phyloP scores from a whole-genome alignment of 352 stramenopile species.

The Globisporangium spinosum region DNA sequence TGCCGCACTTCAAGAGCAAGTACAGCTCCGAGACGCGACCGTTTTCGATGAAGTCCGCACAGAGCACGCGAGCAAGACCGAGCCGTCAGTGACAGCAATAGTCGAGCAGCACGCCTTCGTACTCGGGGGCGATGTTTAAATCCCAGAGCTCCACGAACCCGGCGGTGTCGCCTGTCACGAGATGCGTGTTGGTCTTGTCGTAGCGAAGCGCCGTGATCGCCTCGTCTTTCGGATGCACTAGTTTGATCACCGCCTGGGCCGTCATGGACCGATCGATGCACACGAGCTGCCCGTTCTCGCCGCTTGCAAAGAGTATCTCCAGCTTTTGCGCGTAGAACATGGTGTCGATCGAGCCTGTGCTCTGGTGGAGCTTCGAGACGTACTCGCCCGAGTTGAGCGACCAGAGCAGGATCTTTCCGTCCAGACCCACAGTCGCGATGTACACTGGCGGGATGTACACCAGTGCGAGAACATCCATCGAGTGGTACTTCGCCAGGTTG shows the following conservation, averaged over 20 bases:
- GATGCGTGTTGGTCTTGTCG: conserved; percentile 57
- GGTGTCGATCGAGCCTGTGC: conserved; percentile 53
- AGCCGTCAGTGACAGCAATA: conserved; percentile 55
- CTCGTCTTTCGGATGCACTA: conserved; percentile 36
- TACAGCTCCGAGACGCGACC: conserved; percentile 53
- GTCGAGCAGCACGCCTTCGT: conserved; percentile 58
- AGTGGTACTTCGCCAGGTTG: conserved; percentile 40
- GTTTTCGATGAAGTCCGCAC: conserved; percentile 65
- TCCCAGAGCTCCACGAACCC: conserved; percentile 70
- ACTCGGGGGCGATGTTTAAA: conserved; percentile 40
- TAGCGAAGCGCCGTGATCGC: conserved; percentile 47
- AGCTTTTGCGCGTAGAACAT: conserved; percentile 71
- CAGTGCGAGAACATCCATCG: conserved; percentile 64
- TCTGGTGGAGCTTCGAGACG: conserved; percentile 59
- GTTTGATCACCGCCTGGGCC: conserved; percentile 40
- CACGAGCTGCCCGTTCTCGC: conserved; percentile 55
- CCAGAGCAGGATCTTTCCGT: conserved; percentile 75
- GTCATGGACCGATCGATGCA: conserved; percentile 69
- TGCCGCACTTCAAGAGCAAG: conserved; percentile 53
- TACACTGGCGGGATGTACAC: conserved; percentile 70
- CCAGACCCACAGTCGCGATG: conserved; percentile 60
- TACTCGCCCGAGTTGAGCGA: conserved; percentile 76
- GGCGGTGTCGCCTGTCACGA: conserved; percentile 53
- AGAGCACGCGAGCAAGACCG: conserved; percentile 34
- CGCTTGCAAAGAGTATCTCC: conserved; percentile 64